Base-by-base conservation (phyloP, 345 rosid species). In the Rhizophora mangle region DNA sequence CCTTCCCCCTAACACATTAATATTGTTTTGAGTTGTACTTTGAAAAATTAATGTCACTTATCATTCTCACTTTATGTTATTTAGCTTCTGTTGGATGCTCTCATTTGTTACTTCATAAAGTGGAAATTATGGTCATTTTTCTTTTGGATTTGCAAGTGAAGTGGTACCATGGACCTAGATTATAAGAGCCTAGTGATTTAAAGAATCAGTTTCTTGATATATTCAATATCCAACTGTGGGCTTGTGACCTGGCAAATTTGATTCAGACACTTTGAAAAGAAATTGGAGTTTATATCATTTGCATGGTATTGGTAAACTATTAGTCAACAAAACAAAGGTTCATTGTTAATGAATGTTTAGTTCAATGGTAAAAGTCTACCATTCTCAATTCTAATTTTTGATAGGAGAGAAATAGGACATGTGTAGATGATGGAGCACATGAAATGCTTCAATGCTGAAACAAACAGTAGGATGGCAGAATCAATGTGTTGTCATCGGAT, bases 101-200 rank as follows among this genome's bases (percentile, higher is more conserved):
- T 64, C 11, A 26, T 65, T 27, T 51, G 30, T 29, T 39, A 65
- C 8, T 65, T 47, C 68, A 24, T 65, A 56, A 65, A 65, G 19
- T 43, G 16, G 57, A n/a, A 47, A 46, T 47, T 19, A 16, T 51
- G 16, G 20, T 53, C 39, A 49, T 24, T 7, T 13, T 5, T 0
- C 22, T 54, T 22, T 13, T 67, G 30, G 19, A 2, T 55, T 4
- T 55, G 27, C 53, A 56, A 49, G 19, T 22, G 19, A 19, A 26
- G 27, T 7, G 31, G 53, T n/a, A 3, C 11, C n/a, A 3, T 29
- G 30, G 36, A 19, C 68, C 3, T 1, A 34, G 52, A 37, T 39
- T 24, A 39, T 34, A 21, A 39, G 6, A 24, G 9, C 34, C 29
- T 63, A 43, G 16, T 16, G 22, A 62, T 62, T 34, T 37, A 36